phyloP scores from a whole-genome alignment of 495 filamentous ascomycete genomes.

The Penicillium soppii region DNA sequence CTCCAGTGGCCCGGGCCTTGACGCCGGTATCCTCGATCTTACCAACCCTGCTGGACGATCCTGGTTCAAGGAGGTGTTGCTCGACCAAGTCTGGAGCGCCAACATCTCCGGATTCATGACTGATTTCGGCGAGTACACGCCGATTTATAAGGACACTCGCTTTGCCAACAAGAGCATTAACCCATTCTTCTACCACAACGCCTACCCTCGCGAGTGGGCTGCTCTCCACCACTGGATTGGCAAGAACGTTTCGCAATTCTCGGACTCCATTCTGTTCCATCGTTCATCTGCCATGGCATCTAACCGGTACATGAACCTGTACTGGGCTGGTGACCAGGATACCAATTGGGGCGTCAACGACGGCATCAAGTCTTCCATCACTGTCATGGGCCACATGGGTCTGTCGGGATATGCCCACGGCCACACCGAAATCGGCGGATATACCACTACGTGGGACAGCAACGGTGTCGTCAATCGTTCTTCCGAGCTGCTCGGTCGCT shows the following conservation, averaged over 20 bases:
- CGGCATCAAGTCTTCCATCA: slow-evolving; percentile 26
- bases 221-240: slow-evolving; percentile 21
- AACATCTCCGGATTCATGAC: slow-evolving; percentile 28
- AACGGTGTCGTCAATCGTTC: slow-evolving; percentile 21
- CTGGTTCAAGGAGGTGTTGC: slow-evolving; percentile 23
- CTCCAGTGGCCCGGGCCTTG: slow-evolving; percentile 23
- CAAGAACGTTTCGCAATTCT: slow-evolving; percentile 14
- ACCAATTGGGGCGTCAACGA: slow-evolving; percentile 28
- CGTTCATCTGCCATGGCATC: slow-evolving; percentile 19
- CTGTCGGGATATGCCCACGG: slow-evolving; percentile 26
- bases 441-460: slow-evolving; percentile 22
- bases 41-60: slow-evolving; percentile 18
- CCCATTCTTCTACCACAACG: slow-evolving; percentile 20
- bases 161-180: slow-evolving; percentile 24
- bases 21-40: slow-evolving; percentile 24
- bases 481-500: slow-evolving; percentile 24
- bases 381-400: slow-evolving; percentile 27
- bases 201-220: slow-evolving; percentile 26
- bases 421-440: slow-evolving; percentile 24
- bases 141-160: slow-evolving; percentile 14
- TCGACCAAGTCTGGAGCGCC: slow-evolving; percentile 23
- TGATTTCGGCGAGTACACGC: slow-evolving; percentile 28
- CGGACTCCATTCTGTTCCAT: slow-evolving; percentile 24
- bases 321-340: slow-evolving; percentile 26
- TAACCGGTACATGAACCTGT: slow-evolving; percentile 26